Conservation (phyloP, 2,329 filamentous ascomycete species). For the Neofusicoccum cordaticola region DNA sequence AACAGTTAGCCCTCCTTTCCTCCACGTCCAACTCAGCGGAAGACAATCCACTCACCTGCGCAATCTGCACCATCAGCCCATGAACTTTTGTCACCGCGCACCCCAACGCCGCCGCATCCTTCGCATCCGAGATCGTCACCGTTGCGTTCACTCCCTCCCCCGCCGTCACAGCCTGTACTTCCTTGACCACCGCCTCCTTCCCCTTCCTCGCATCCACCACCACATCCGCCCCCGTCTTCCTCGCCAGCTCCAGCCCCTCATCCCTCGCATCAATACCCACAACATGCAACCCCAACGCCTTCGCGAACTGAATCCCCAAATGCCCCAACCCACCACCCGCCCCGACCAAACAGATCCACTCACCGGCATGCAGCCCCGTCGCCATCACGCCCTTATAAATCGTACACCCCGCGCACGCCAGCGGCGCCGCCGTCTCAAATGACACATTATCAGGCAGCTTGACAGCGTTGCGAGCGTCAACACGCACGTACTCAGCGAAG, state of each 20-base stretch:
- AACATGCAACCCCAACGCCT: conserved; percentile 50
- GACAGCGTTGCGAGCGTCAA: conserved; percentile 48
- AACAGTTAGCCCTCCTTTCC: not conserved
- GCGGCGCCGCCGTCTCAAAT: conserved; percentile 53
- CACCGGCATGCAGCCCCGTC: conserved; percentile 37
- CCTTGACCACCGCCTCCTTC: conserved; percentile 47
- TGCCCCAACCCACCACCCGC: conserved; percentile 44
- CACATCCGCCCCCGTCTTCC: conserved; percentile 49
- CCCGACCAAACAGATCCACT: conserved; percentile 40
- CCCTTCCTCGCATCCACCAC: conserved; percentile 53
- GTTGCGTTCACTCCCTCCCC: conserved; percentile 52
- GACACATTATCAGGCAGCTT: conserved; percentile 49
- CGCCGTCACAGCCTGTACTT: conserved; percentile 49
- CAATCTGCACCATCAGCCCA: conserved; percentile 57
- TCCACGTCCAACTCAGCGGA: too few relatives aligned
- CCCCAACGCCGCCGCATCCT: conserved; percentile 48
- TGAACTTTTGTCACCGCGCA: conserved; percentile 60
- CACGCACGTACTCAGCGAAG: conserved; percentile 57
- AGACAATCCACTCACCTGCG: conserved; percentile 41
- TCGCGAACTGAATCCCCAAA: conserved; percentile 52
- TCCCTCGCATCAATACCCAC: conserved; percentile 56
- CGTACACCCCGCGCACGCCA: conserved; percentile 57
- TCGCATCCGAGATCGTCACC: conserved; percentile 54
- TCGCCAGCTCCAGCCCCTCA: conserved; percentile 50
- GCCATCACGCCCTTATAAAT: conserved; percentile 49